Conservation (phyloP, 2,329 filamentous ascomycete genomes). For the Claviceps sp. region DNA sequence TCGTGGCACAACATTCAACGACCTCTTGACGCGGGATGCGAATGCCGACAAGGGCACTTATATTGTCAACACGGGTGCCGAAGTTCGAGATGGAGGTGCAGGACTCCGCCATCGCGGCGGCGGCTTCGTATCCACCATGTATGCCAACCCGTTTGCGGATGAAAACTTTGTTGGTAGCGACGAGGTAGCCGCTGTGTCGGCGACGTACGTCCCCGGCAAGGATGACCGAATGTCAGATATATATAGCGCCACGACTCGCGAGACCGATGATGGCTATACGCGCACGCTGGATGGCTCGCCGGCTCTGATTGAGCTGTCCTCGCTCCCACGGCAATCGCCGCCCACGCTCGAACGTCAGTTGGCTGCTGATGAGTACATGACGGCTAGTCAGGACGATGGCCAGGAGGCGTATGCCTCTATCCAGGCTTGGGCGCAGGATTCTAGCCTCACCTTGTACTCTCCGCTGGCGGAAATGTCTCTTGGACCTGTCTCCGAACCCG, state of each 20-base stretch:
- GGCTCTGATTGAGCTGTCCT: conserved; percentile 20
- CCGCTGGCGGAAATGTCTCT: conserved; percentile 40
- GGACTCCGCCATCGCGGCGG: conserved; percentile 36
- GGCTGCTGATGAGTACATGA: conserved; percentile 35
- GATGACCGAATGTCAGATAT: conserved; percentile 40
- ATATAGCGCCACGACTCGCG: conserved; percentile 42
- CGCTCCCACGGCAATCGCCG: conserved; percentile 9
- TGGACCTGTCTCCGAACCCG: conserved; percentile 36
- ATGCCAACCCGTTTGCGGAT: conserved; percentile 47
- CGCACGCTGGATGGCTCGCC: conserved; percentile 15
- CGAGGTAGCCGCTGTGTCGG: conserved; percentile 27
- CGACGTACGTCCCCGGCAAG: conserved; percentile 27
- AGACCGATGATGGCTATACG: conserved; percentile 13
- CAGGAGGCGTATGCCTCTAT: conserved; percentile 44
- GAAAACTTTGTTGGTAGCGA: conserved; percentile 38
- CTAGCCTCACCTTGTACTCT: conserved; percentile 43
- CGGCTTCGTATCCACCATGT: conserved; percentile 28
- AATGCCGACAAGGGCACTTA: conserved; percentile 40
- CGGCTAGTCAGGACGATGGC: conserved; percentile 33
- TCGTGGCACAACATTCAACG: conserved; percentile 37
- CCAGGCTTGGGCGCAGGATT: conserved; percentile 49
- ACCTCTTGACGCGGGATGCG: conserved; percentile 40
- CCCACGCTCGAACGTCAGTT: conserved; percentile 23
- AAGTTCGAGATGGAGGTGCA: conserved; percentile 25
- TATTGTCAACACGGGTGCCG: conserved; percentile 43